Evolutionary conservation across 306 rosid species (phyloP), one percentile per base, ranked within the genome.

Genomic region (Sphenostylis stenocarpa): DNA sequence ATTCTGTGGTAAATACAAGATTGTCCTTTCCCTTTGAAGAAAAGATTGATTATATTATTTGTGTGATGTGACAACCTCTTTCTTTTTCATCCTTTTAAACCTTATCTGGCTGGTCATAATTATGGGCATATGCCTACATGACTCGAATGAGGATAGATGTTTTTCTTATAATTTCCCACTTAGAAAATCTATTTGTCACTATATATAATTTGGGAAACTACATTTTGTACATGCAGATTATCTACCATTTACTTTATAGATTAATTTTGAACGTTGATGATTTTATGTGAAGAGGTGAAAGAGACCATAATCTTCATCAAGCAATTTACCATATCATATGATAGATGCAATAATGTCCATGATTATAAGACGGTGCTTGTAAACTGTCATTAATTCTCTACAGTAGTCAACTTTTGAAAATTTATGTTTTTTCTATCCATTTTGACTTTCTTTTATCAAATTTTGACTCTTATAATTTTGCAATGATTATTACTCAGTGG

Each of bases 251-350:
- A 39, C 34, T 31, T 66, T 49, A 23, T 62, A 6, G 34, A 19
- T 21, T n/a, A 44, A 41, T 41, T 60, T 70, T 80, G 69, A 43
- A 76, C 49, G 57, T 75, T 55, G 48, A 64, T 57, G 39, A 34
- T 41, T 72, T 60, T 47, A 38, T 56, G 26, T n/a, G n/a, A 73
- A 60, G 41, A 60, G 83, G 71, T 33, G 66, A 73, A 67, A 63
- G 69, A 20, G 43, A 75, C 49, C 45, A 11, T 70, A 13, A 5
- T 31, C 62, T 16, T 77, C 65, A 62, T 44, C 70, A 19, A 29
- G 39, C 72, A 58, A 21, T 67, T 45, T 66, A 19, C 75, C 52
- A 10, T 62, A 17, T 74, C 63, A 23, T 36, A 65, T 16, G 47
- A 48, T 70, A n/a, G 29, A 55, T 36, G 16, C 62, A 53, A 43